These are phyloP conservation scores for Penicillium sp. DNA, from an alignment of 2,329 filamentous ascomycete genomes.

Conservation along the genomic window DNA sequence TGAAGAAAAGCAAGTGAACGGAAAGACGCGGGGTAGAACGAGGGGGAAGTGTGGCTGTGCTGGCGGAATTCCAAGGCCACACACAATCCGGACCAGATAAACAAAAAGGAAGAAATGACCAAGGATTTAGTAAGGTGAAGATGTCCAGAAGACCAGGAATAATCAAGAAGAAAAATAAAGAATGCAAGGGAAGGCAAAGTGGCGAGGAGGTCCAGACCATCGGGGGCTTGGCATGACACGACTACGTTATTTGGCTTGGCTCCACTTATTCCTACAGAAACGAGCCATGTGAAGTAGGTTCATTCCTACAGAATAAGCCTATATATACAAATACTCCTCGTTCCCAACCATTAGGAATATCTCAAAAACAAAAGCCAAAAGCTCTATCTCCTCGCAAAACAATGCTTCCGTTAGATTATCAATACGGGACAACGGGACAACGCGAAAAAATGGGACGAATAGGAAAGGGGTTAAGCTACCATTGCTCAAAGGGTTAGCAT, in stretches of 20 bases:
- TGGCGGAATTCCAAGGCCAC: neutral
- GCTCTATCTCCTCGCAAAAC: slow-evolving; percentile 4
- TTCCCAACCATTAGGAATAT: neutral
- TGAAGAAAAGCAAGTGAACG: slow-evolving; percentile 7
- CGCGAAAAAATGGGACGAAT: neutral
- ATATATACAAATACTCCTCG: slow-evolving; percentile 2
- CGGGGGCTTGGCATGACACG: slow-evolving; percentile 24
- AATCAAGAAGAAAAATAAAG: neutral
- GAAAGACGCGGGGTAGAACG: slow-evolving; percentile 24
- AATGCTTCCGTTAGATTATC: slow-evolving; percentile 9
- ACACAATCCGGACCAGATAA: neutral
- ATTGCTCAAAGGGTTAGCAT: neutral
- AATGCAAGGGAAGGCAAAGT: slow-evolving; percentile 6
- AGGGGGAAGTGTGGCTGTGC: slow-evolving; percentile 22
- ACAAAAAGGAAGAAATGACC: neutral
- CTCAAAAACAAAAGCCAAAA: neutral
- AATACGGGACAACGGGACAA: neutral
- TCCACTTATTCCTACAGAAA: neutral
- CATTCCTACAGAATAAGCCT: neutral
- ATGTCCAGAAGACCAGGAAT: neutral
- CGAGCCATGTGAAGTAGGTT: neutral
- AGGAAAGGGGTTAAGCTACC: neutral
- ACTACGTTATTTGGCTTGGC: neutral
- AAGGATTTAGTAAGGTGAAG: neutral
- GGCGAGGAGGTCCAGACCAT: slow-evolving; percentile 21